phyloP scores from a whole-genome alignment of 108 stramenopile genomes.

The Bacterosira constricta region DNA sequence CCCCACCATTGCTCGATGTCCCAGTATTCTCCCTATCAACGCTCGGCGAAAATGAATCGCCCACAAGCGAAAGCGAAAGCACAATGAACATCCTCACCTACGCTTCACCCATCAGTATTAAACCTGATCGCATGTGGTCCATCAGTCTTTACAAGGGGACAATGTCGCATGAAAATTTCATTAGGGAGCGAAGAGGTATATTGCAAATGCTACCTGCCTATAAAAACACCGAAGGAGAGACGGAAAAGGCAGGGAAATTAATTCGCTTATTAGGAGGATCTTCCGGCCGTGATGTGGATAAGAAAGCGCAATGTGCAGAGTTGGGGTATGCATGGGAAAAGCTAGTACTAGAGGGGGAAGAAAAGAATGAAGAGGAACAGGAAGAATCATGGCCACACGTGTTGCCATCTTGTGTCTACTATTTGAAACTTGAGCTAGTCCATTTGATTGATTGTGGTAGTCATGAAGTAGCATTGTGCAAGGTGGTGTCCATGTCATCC shows the following conservation, averaged over 20 bases:
- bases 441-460: conserved; percentile 71
- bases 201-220: conserved; percentile 69
- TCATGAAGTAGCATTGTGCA: conserved; percentile 73
- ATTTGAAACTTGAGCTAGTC: conserved; percentile 51
- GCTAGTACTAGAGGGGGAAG: not conserved
- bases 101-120: conserved; percentile 74
- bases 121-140: conserved; percentile 73
- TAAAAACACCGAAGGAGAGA: not conserved
- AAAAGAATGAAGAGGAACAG: conserved; percentile 2
- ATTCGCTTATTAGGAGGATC: conserved; percentile 66
- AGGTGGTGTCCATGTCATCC: conserved; percentile 55
- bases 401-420: conserved; percentile 66
- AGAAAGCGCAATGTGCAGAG: conserved; percentile 50
- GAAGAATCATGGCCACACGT: conserved; percentile 37
- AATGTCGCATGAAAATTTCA: conserved; percentile 68
- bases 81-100: conserved; percentile 89
- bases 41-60: conserved; percentile 16
- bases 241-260: conserved; percentile 4
- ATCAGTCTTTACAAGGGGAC: conserved; percentile 79
- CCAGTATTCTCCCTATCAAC: conserved; percentile 82
- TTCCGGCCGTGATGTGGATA: conserved; percentile 68
- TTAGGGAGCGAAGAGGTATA: conserved; percentile 52
- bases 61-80: not conserved
- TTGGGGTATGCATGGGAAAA: conserved; percentile 55
- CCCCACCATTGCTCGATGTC: conserved; percentile 75